Base-by-base conservation (phyloP, 306 rosid genomes). In the Cicer pinnatifidum region DNA sequence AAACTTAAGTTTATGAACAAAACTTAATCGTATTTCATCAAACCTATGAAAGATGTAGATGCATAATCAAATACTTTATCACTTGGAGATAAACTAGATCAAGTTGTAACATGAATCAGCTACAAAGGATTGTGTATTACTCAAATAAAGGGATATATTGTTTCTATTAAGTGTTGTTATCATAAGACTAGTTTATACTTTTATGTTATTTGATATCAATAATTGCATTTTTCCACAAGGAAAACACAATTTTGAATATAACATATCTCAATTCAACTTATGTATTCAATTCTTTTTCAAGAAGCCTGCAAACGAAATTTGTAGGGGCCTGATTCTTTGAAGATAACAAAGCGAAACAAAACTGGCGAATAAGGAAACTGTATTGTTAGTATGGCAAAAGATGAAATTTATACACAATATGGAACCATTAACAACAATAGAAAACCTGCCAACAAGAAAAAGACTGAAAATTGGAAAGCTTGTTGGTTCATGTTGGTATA, bases 331-430 rank as follows among this genome's bases (percentile, higher is more conserved):
- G 69, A 54, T 28, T 15, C 70, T 70, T 72, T 17, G 71, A 53
- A 68, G 78, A 48, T 17, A 75, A 4, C 17, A 41, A 6, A 71
- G 71, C 4, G 46, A 59, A 39, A 51, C 61, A 58, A 67, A 17
- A 43, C 37, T 8, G 8, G 43, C 1, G 3, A 75, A 46, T 40
- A 12, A 52, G 60, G 65, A 43, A 41, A 48, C 43, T 11, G 69
- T 6, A 7, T 52, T 64, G 16, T 46, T 35, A 50, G 71, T 8
- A 90, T 86, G 90, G 88, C 71, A 17, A 88, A 79, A 38, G 87
- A 83, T 2, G 89, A 84, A 10, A 60, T 81, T n/a, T 89, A 86
- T 59, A 87, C 92, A 16, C 78, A 17, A 17, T 17, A 17, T 17
- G 19, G 19, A 17, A 17, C 19, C 19, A 17, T 17, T 17, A 17